Conservation (phyloP, 2,329 filamentous ascomycete species). For the Trichophyton schoenleinii region DNA sequence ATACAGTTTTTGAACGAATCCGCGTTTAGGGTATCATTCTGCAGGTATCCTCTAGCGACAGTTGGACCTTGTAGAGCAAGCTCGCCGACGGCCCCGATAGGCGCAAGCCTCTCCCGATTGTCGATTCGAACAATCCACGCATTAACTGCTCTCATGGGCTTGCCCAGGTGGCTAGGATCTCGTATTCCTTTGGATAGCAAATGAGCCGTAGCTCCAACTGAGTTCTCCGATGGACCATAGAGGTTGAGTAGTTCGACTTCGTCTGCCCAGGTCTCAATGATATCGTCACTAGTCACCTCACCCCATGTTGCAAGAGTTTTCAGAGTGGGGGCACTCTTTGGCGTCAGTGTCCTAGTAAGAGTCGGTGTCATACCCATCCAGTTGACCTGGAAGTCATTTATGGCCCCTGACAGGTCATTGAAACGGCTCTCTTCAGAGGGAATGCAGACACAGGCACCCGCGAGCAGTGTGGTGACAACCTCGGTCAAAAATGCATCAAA, state of each 20-base stretch:
- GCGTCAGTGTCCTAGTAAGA: constrained; percentile 39
- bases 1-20: neutral
- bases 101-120: constrained; percentile 17
- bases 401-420: constrained; percentile 38
- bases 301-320: constrained; percentile 24
- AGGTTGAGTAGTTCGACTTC: constrained; percentile 27
- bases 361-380: constrained; percentile 48
- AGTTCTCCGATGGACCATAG: constrained; percentile 17
- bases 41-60: constrained; percentile 27
- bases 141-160: constrained; percentile 9
- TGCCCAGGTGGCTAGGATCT: constrained; percentile 7
- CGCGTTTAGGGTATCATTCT: constrained; percentile 2
- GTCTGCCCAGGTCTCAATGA: constrained; percentile 16
- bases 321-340: constrained; percentile 26
- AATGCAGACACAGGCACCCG: constrained; percentile 49
- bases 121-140: constrained; percentile 24
- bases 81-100: constrained; percentile 30
- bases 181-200: neutral
- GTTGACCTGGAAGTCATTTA: constrained; percentile 40
- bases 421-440: constrained; percentile 39
- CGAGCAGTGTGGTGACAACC: constrained; percentile 33
- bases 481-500: constrained; percentile 3
- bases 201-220: neutral
- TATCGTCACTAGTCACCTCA: constrained; percentile 18
- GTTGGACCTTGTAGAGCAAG: constrained; percentile 28